Percentiles rank a stretch among this genome's conserved stretches.
Conservation (phyloP, 805 yeast genomes). For the Candida montana region DNA sequence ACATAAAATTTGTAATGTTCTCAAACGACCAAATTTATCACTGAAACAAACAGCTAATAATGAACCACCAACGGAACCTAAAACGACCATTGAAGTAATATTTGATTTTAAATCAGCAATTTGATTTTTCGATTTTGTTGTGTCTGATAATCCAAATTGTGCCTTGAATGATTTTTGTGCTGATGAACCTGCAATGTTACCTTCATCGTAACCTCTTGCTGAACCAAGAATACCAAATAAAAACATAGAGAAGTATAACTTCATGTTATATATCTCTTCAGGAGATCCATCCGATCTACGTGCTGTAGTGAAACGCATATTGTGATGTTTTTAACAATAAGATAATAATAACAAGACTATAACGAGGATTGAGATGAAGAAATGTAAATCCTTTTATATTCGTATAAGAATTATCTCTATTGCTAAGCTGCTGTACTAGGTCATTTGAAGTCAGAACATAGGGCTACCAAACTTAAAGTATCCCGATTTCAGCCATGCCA, state of each 20-base stretch:
- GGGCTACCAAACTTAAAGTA: too few relatives aligned
- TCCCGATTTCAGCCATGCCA: too few relatives aligned
- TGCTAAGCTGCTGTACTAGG: too few relatives aligned
- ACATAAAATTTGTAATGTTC: conserved; percentile 41
- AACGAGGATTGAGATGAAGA: too few relatives aligned
- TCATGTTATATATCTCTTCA: conserved; percentile 41
- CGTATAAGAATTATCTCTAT: too few relatives aligned
- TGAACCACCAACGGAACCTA: conserved; percentile 52
- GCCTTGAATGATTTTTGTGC: conserved; percentile 38
- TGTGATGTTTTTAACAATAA: background rate
- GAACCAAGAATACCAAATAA: conserved; percentile 52
- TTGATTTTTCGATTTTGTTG: conserved; percentile 27
- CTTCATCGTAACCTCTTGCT: conserved; percentile 57
- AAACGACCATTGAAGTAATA: conserved; percentile 53
- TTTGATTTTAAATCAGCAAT: conserved; percentile 46
- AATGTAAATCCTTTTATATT: too few relatives aligned
- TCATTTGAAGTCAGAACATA: too few relatives aligned
- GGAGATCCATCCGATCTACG: conserved; percentile 26
- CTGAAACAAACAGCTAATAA: conserved; percentile 41
- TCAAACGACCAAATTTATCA: conserved; percentile 47
- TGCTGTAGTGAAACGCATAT: background rate
- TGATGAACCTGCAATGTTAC: conserved; percentile 41
- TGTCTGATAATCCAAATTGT: conserved; percentile 41
- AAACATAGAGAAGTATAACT: conserved; percentile 39
- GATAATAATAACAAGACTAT: too few relatives aligned